These are phyloP conservation scores for Euphorbia celastroides DNA, from an alignment of 441 rosid species.

Conservation along the genomic window DNA sequence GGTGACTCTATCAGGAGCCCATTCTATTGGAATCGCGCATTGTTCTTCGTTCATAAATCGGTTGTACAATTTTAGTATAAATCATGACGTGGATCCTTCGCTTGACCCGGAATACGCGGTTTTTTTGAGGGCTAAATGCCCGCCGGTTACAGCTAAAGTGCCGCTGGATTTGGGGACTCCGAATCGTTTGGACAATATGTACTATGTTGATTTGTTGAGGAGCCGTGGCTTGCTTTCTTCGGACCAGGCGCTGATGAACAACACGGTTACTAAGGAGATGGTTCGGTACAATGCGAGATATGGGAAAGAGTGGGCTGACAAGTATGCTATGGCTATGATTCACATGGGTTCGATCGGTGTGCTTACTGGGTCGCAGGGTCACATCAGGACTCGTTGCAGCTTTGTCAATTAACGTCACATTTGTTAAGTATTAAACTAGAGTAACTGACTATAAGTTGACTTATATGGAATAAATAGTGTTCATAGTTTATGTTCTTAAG, in stretches of 20 bases:
- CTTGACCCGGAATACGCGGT: neutral
- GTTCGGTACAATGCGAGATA: neutral
- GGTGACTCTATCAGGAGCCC: conserved; percentile 6
- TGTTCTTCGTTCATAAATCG: neutral
- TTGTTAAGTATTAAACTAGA: neutral
- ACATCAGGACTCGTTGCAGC: conserved; percentile 1
- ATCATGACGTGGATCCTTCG: neutral
- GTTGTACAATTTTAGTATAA: neutral
- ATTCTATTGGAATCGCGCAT: neutral
- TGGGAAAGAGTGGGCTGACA: neutral
- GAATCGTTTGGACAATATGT: neutral
- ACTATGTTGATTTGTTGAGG: neutral
- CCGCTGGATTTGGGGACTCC: neutral
- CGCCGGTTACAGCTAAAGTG: neutral
- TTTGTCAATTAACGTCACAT: neutral
- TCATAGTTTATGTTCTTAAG: neutral
- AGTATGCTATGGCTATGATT: neutral
- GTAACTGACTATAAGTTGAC: neutral
- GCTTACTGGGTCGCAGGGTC: neutral
- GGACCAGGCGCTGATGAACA: neutral
- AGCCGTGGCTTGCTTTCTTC: neutral
- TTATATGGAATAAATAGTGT: neutral
- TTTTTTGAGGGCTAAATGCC: neutral
- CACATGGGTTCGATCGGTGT: conserved; percentile 1
- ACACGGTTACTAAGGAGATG: neutral